Percentiles rank a stretch among this genome's conserved stretches.
Conservation (phyloP, 2,329 filamentous ascomycete genomes). For the Huntiella bhutanensis region DNA sequence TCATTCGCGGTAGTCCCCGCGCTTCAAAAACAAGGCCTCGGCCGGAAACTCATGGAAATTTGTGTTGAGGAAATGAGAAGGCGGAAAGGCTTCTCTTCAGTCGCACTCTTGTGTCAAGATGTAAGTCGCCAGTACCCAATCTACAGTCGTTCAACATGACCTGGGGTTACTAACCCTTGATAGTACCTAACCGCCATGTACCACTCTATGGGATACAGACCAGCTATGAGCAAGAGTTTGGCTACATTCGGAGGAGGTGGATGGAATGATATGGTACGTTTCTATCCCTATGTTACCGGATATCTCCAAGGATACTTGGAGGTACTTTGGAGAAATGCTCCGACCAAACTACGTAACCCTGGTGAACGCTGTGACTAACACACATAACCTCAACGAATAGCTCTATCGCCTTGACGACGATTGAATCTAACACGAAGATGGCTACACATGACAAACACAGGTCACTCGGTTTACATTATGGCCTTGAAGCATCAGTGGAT, state of each 20-base stretch:
- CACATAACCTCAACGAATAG: no score
- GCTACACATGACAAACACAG: no score
- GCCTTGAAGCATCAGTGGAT: no score
- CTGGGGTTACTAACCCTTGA: neutral
- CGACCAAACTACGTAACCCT: neutral
- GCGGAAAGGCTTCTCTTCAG: constrained; percentile 48
- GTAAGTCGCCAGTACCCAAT: constrained; percentile 17
- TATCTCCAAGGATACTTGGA: no score
- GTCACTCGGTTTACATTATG: no score
- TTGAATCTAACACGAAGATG: no score
- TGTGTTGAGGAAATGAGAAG: constrained; percentile 62
- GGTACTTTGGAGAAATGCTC: no score
- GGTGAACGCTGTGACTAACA: neutral
- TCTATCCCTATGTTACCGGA: neutral
- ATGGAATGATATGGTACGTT: constrained; percentile 62
- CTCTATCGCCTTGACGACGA: no score
- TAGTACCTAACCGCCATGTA: constrained; percentile 57
- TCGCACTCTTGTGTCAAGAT: constrained; percentile 61
- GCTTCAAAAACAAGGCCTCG: constrained; percentile 56
- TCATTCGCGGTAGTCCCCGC: constrained; percentile 63
- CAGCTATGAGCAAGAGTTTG: constrained; percentile 46
- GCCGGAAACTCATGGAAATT: constrained; percentile 51
- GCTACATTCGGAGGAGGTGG: constrained; percentile 58
- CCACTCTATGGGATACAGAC: constrained; percentile 49
- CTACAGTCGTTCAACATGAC: neutral